A percentile compares a stretch with the other conserved stretches of the same genome.
Conservation (phyloP, 2,329 filamentous ascomycete species). For the Colletotrichum costaricense region DNA sequence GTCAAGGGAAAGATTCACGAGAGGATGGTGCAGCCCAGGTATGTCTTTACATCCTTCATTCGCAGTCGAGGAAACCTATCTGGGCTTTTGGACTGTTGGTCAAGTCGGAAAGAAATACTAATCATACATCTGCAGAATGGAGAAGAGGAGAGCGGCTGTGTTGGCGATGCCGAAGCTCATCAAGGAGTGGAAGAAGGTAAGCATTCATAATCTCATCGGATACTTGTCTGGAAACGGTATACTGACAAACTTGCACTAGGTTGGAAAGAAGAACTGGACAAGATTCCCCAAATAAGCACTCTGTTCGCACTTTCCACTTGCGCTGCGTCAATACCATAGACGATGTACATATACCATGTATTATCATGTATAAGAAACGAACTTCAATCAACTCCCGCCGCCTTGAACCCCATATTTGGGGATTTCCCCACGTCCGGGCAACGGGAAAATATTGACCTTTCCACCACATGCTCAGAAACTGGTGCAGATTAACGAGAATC, state of each 20-base stretch:
- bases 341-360: conserved; percentile 37
- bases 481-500: background rate
- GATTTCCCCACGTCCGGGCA: background rate
- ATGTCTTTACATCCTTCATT: conserved; percentile 48
- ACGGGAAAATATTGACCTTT: background rate
- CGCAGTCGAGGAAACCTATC: background rate
- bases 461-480: background rate
- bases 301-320: conserved; percentile 11
- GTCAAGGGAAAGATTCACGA: conserved; percentile 98
- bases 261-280: conserved; percentile 66
- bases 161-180: conserved; percentile 94
- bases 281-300: conserved; percentile 66
- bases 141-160: conserved; percentile 92
- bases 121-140: conserved; percentile 68
- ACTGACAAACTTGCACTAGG: conserved; percentile 54
- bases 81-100: background rate
- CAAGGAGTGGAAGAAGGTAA: conserved; percentile 90
- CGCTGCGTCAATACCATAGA: conserved; percentile 10
- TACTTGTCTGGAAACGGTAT: conserved; percentile 19
- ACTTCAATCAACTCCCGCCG: conserved; percentile 12
- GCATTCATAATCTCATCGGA: conserved; percentile 43
- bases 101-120: conserved; percentile 39
- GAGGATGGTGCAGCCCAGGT: conserved; percentile 81
- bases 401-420: background rate
- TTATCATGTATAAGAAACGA: conserved; percentile 37